Percentiles rank a stretch among this genome's conserved stretches.
Conservation (phyloP, 306 rosid genomes). For the Phaseolus lunatus region DNA sequence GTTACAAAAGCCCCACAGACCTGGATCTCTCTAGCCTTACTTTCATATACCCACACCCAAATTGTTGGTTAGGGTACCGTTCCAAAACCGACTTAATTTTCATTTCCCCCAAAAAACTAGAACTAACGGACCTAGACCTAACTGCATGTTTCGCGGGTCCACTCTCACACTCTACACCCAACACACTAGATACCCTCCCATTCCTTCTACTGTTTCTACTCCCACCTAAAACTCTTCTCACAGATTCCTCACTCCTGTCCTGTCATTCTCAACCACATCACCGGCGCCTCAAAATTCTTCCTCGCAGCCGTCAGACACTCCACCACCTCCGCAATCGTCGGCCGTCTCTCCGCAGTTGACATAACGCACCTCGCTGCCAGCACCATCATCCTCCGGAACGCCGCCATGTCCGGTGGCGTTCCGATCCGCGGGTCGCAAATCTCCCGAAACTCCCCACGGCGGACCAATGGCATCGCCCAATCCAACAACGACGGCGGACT, state of each 20-base stretch:
- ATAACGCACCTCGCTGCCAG: slow-evolving; percentile 68
- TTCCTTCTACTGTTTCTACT: slow-evolving; percentile 46
- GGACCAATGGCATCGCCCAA: slow-evolving; percentile 72
- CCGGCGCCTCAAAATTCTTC: slow-evolving; percentile 47
- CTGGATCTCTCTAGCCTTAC: slow-evolving; percentile 63
- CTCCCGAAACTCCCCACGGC: slow-evolving; percentile 45
- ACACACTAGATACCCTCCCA: slow-evolving; percentile 57
- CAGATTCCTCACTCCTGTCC: slow-evolving; percentile 46
- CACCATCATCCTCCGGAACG: slow-evolving; percentile 50
- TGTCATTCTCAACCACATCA: slow-evolving; percentile 47
- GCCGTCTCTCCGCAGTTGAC: slow-evolving; percentile 60
- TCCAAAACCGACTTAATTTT: slow-evolving; percentile 2
- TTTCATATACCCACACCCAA: slow-evolving; percentile 21
- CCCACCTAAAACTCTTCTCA: not conserved
- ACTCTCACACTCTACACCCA: slow-evolving; percentile 43
- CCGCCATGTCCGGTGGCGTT: slow-evolving; percentile 46
- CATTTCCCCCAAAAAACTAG: not conserved
- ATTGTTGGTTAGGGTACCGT: not conserved
- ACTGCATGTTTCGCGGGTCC: slow-evolving; percentile 30
- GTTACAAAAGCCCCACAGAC: slow-evolving; percentile 57
- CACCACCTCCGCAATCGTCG: slow-evolving; percentile 68
- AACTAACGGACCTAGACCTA: slow-evolving; percentile 63
- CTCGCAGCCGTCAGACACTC: slow-evolving; percentile 46
- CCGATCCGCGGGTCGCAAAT: slow-evolving; percentile 61
- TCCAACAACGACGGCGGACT: slow-evolving; percentile 77